Evolutionary conservation across 345 rosid genomes (phyloP).

Genomic region (Rhizophora mangle): DNA sequence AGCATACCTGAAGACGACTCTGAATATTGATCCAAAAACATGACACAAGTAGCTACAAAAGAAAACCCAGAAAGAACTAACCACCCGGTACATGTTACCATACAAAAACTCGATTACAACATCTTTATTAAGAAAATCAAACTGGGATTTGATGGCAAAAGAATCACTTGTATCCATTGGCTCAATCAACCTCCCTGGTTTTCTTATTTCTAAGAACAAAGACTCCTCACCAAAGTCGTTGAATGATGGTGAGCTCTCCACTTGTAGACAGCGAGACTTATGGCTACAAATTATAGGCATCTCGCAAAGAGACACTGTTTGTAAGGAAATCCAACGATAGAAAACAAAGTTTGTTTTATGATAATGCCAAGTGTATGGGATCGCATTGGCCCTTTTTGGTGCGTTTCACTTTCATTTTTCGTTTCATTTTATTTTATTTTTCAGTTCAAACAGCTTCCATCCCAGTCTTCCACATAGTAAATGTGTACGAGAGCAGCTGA

Average conservation of each 20-base stretch:
- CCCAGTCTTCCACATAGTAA: too few species aligned
- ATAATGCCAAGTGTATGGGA: too few species aligned
- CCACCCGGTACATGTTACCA: constrained; percentile 32
- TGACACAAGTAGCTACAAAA: constrained; percentile 43
- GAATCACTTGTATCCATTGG: constrained; percentile 38
- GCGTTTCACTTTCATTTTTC: too few species aligned
- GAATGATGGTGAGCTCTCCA: constrained; percentile 31
- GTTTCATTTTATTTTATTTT: too few species aligned
- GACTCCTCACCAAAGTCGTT: constrained; percentile 31
- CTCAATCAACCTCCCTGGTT: constrained; percentile 17
- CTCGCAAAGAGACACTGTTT: constrained; percentile 14
- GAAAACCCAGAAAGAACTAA: constrained; percentile 44
- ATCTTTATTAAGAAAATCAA: constrained; percentile 27
- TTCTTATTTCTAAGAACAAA: constrained; percentile 22
- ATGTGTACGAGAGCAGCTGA: too few species aligned
- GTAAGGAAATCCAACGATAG: background rate
- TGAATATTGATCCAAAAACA: constrained; percentile 32
- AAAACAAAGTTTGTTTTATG: background rate
- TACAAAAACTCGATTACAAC: constrained; percentile 25
- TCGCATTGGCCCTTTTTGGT: too few species aligned
- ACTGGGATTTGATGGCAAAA: constrained; percentile 31
- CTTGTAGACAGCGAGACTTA: constrained; percentile 40
- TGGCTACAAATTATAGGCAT: constrained; percentile 28
- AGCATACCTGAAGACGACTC: constrained; percentile 43
- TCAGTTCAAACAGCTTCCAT: too few species aligned